Evolutionary conservation across 2,329 filamentous ascomycete species (phyloP), one percentile per base, ranked within the genome.

Genomic region (Botrytis tulipae): DNA sequence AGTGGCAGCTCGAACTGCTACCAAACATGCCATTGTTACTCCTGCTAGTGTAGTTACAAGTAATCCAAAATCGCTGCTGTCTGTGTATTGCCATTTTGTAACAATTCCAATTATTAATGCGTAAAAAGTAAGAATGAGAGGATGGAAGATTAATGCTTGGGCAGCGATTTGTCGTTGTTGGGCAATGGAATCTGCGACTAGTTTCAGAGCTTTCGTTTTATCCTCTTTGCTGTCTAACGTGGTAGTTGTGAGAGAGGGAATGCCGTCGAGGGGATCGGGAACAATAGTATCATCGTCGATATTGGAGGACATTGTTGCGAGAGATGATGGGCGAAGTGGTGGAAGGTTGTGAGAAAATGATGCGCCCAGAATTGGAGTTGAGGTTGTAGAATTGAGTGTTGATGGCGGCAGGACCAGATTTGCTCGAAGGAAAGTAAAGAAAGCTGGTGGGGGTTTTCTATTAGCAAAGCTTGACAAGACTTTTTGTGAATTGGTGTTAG

Each of bases 131-230:
- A 90, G 80, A 68, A 85, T 84, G 37, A 88, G 81, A 0, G 88
- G 89, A 82, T 93, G 89, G 74, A 70, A 76, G 57, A 75, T 75
- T 57, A 76, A 57, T 73, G 57, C 75, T 75, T 57, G 76, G 73
- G 74, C 77, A 75, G 74, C 76, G 14, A 87, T 83, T 80, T 93
- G 91, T 75, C 92, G 90, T 85, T 96, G 94, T 83, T 97, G 92
- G 51, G 93, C 92, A 68, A 97, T 88, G 74, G 91, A 93, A 82
- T 95, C 93, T 75, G 93, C 91, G 57, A 97, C 87, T 32, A 97
- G 88, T 76, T 88, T 88, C 70, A 97, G 85, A 29, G 91, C 91
- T 73, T 89, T 86, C 76, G 90, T 83, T 80, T 91, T 90, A 81
- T 94, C 91, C 70, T 85, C 80, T 68, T 88, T 84, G 68, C 80